Evolutionary conservation across 495 filamentous ascomycete species (phyloP).

Genomic region (Clohesyomyces aquaticus): DNA sequence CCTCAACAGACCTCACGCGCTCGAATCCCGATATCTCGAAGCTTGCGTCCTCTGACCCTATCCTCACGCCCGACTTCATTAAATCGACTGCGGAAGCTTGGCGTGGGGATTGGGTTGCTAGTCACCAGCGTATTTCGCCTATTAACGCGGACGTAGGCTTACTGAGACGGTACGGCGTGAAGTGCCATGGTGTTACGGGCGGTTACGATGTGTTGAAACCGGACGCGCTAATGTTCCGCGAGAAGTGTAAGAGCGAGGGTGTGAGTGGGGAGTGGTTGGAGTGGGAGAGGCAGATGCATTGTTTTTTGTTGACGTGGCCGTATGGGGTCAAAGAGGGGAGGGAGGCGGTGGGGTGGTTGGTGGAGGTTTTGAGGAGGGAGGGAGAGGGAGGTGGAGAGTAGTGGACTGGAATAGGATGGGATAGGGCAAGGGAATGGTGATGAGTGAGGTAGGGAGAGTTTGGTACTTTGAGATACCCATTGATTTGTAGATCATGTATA

Average conservation of each 20-base stretch:
- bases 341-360: conserved; percentile 48
- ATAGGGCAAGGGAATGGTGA: too few species aligned
- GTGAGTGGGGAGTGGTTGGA: conserved; percentile 50
- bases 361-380: conserved; percentile 40
- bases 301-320: conserved; percentile 48
- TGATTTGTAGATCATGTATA: too few species aligned
- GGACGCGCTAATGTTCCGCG: conserved; percentile 47
- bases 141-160: conserved; percentile 42
- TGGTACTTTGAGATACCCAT: too few species aligned
- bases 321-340: conserved; percentile 47
- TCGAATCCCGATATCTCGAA: conserved; percentile 46
- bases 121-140: conserved; percentile 45
- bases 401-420: too few species aligned
- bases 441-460: too few species aligned
- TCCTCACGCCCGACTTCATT: conserved; percentile 45
- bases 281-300: conserved; percentile 56
- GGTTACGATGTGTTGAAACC: conserved; percentile 49
- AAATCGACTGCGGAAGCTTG: conserved; percentile 46
- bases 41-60: conserved; percentile 45
- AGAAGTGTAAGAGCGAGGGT: conserved; percentile 43
- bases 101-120: conserved; percentile 40
- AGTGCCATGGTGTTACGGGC: conserved; percentile 48
- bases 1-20: conserved; percentile 49
- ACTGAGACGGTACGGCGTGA: conserved; percentile 39
- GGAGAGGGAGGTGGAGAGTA: conserved; percentile 8